A percentile compares a stretch with the other conserved stretches of the same genome.
Evolutionary conservation across 179 eudicot genomes (phyloP).

Genomic region (Beta corolliflora): DNA sequence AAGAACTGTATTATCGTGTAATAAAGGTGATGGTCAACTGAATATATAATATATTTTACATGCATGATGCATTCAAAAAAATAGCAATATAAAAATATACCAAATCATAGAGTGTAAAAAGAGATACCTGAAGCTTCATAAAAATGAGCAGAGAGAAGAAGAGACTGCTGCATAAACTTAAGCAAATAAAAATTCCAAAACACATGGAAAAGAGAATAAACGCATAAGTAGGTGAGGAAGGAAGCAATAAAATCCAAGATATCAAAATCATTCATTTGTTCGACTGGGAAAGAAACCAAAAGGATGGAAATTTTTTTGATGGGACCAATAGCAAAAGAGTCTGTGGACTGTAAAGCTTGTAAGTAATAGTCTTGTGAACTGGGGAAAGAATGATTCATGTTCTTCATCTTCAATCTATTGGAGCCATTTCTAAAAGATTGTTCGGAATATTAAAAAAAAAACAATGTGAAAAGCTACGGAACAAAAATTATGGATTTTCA

Average conservation of each 20-base stretch:
- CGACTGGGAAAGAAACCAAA: neutral
- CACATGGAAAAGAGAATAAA: neutral
- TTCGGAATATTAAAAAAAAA: no score
- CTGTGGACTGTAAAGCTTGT: neutral
- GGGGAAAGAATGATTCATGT: conserved; percentile 3
- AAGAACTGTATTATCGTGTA: neutral
- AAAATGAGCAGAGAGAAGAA: neutral
- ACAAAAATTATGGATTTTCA: no score
- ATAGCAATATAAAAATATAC: neutral
- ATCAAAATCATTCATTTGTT: neutral
- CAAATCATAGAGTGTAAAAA: neutral
- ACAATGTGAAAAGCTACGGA: no score
- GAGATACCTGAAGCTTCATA: neutral
- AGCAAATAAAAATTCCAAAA: neutral
- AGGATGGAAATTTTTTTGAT: neutral
- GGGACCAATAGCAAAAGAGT: neutral
- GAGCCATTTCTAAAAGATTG: neutral
- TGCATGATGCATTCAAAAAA: neutral
- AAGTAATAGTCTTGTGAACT: conserved; percentile 10
- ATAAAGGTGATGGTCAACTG: neutral
- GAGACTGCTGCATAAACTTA: neutral
- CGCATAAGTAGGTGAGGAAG: neutral
- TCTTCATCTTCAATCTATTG: neutral
- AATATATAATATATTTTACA: neutral
- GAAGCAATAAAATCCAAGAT: conserved; percentile 1